Base-by-base conservation (phyloP, 2,329 filamentous ascomycete genomes). In the Cladophialophora bantiana region DNA sequence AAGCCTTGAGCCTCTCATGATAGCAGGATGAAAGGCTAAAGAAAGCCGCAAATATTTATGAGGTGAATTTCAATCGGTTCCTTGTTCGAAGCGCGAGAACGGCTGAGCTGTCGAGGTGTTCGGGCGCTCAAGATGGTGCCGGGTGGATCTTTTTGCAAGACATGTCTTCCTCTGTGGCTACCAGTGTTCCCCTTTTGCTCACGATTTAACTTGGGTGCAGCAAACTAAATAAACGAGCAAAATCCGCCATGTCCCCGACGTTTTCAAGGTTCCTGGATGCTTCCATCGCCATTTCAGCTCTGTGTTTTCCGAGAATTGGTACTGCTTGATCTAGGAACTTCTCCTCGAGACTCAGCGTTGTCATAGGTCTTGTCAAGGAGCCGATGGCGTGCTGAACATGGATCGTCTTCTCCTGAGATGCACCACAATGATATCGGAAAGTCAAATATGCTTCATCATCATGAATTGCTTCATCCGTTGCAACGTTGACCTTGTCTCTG, bases 361-460 rank as follows among this genome's bases (percentile, higher is more conserved):
- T 81, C 78, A 86, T 77, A 0, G 83, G 82, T 15, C 79, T 78
- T 62, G 83, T 76, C 42, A 84, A 68, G 66, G 82, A 85, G 2
- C 83, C 83, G 36, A 85, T 77, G 4, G 83, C 83, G 75, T 85
- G 81, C 59, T 80, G 74, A 35, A 85, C 74, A 71, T 83, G 80
- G 67, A 81, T 82, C 26, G 60, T 77, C 0, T 77, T 78, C 66
- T 80, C 75, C 1, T 73, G 70, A n/a, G 20, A 1, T 1, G 12
- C 31, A 4, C n/a, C 35, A 2, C 18, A n/a, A 4, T 12, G 59
- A 59, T 58, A 57, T 31, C 18, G 56, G 42, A 83, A 77, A 2
- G 71, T 73, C 1, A 84, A 66, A 7, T 66, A 74, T 12, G 77
- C 77, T 69, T 83, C 81, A 66, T 84, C 82, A 13, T 79, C 75